Base-by-base conservation (phyloP, 345 rosid species). In the Raphanus raphanistrum region DNA sequence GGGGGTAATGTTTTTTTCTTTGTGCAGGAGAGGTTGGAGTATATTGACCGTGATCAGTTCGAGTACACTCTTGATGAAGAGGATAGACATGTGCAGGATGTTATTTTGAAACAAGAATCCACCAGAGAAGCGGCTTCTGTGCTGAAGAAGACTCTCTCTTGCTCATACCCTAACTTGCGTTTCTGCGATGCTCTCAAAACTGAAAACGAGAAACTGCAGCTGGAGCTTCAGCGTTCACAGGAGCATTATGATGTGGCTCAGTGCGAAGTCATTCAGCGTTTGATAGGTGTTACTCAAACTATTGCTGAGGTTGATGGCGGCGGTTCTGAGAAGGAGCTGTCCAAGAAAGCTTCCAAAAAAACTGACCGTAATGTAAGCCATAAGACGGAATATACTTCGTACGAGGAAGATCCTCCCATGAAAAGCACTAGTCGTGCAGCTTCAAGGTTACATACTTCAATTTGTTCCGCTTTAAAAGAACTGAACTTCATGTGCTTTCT, bases 21-120 rank as follows among this genome's bases (percentile, higher is more conserved):
- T 35, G 38, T 35, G 29, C 84, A 94, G 98, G 98, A 92, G 88
- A 87, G 98, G 74, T 72, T 95, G 16, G 96, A 90, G 69, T 84
- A 82, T 80, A 95, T 95, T 74, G 99, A 91, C 85, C 88, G 78
- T 81, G 97, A 95, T 90, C 98, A 92, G 70, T 68, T 84, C 0
- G 99, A 95, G 83, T 95, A 92, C 70, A 95, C 96, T 25, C 74
- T 95, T 61, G 99, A 90, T 77, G 97, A 90, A 67, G 99, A 92
- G 83, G 98, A 95, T 48, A 89, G 89, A 75, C 89, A 85, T 83
- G 89, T 95, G 84, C 99, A 95, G 63, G 86, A 85, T 82, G 85
- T 90, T 72, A 90, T 95, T 31, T 25, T 95, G 85, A 88, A 85
- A 66, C 91, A 89, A 9, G 98, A 92, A 16, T 87, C 94, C 29